These are phyloP conservation scores for Carex arenaria DNA, from an alignment of 202 grass and related monocot genomes.

Conservation along the genomic window DNA sequence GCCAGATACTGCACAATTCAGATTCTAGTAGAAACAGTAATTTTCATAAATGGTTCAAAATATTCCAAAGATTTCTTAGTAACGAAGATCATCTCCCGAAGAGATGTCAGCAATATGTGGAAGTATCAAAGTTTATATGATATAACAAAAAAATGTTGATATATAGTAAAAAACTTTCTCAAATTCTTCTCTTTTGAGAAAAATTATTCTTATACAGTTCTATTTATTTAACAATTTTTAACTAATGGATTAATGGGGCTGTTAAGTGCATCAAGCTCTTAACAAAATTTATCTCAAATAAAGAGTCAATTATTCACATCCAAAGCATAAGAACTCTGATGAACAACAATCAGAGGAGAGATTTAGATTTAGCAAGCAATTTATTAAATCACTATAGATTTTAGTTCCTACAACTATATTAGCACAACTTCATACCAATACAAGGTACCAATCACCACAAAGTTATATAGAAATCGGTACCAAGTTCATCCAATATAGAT, in stretches of 20 bases:
- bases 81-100: no score
- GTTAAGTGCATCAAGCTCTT: neutral
- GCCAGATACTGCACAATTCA: neutral
- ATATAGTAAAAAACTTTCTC: no score
- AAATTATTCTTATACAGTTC: neutral
- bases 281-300: neutral
- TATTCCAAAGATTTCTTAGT: no score
- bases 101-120: no score
- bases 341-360: neutral
- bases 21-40: neutral
- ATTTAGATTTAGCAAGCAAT: neutral
- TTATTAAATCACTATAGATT: slow-evolving; percentile 3
- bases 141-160: no score
- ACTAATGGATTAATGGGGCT: neutral
- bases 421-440: neutral
- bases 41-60: no score
- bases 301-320: slow-evolving; percentile 4
- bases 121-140: no score
- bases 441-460: neutral
- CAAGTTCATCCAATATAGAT: neutral
- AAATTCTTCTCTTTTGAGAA: no score
- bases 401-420: neutral
- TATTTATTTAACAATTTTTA: neutral
- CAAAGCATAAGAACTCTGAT: neutral
- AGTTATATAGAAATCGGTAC: slow-evolving; percentile 13